Evolutionary conservation across 2,329 filamentous ascomycete species (phyloP).

Genomic region (Atkinsonella hypoxylon): DNA sequence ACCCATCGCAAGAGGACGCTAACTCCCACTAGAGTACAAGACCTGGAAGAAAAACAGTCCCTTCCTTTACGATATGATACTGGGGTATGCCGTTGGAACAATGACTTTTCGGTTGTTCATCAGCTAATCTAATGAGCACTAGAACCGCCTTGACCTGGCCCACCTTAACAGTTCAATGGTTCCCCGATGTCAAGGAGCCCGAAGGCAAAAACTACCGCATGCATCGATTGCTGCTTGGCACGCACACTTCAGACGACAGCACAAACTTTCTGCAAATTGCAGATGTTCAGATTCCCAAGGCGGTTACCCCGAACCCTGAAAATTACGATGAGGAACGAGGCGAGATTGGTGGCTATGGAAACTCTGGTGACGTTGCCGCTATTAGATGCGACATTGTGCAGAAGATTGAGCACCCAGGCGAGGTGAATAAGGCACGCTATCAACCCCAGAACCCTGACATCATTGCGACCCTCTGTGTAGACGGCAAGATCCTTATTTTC

Average conservation of each 20-base stretch:
- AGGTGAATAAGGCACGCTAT: slow-evolving; percentile 97
- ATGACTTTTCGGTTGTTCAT: neutral
- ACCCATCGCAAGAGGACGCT: neutral
- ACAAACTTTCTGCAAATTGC: slow-evolving; percentile 92
- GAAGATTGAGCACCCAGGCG: slow-evolving; percentile 89
- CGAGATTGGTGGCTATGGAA: slow-evolving; percentile 88
- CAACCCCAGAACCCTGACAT: slow-evolving; percentile 96
- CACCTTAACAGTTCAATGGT: slow-evolving; percentile 94
- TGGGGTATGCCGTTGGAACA: slow-evolving; percentile 43
- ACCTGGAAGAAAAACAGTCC: slow-evolving; percentile 99
- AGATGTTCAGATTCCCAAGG: slow-evolving; percentile 83
- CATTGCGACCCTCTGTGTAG: slow-evolving; percentile 83
- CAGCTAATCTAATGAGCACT: slow-evolving; percentile 3
- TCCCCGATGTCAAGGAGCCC: slow-evolving; percentile 83
- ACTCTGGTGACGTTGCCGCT: slow-evolving; percentile 52
- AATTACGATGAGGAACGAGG: slow-evolving; percentile 88
- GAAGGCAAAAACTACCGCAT: slow-evolving; percentile 78
- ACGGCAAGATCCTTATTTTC: slow-evolving; percentile 83
- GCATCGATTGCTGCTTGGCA: slow-evolving; percentile 85
- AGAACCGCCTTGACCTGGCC: slow-evolving; percentile 94
- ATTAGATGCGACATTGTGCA: slow-evolving; percentile 90
- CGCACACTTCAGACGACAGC: slow-evolving; percentile 78
- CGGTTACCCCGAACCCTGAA: slow-evolving; percentile 57
- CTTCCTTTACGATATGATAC: slow-evolving; percentile 95
- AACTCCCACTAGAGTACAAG: slow-evolving; percentile 66